Conservation (phyloP, 139 green algal genomes). For the Asterochloris sp. region DNA sequence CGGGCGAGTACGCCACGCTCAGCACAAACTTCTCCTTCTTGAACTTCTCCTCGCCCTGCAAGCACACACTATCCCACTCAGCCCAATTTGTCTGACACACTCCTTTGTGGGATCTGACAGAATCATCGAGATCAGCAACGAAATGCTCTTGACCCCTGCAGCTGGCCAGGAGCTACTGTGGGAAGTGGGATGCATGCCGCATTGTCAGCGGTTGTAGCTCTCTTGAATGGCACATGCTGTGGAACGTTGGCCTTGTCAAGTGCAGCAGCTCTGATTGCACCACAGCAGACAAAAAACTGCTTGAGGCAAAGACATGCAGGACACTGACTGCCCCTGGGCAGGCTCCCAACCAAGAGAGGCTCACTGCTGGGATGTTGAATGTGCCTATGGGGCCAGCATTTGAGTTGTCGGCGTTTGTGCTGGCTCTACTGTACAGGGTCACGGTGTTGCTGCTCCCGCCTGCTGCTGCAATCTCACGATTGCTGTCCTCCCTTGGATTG, state of each 20-base stretch:
- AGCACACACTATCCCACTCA: not conserved
- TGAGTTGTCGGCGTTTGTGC: not conserved
- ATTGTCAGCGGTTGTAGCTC: no score
- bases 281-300: no score
- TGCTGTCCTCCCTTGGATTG: conserved; percentile 28
- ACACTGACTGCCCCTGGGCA: no score
- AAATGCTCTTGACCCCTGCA: no score
- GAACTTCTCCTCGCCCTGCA: conserved; percentile 35
- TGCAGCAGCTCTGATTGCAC: no score
- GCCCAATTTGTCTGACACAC: not conserved
- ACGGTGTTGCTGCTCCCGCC: conserved; percentile 61
- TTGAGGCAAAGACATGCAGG: no score
- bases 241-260: no score
- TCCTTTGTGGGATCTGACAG: not conserved
- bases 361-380: not conserved
- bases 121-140: no score
- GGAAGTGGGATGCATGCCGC: no score
- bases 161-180: no score
- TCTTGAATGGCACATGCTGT: no score
- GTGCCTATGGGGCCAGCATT: not conserved
- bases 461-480: conserved; percentile 26
- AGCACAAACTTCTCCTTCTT: conserved; percentile 68
- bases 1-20: conserved; percentile 63
- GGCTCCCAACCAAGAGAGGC: no score
- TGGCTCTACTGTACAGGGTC: conserved; percentile 23